phyloP scores from a whole-genome alignment of 2,329 filamentous ascomycete genomes.

The Nigrospora sphaerica region DNA sequence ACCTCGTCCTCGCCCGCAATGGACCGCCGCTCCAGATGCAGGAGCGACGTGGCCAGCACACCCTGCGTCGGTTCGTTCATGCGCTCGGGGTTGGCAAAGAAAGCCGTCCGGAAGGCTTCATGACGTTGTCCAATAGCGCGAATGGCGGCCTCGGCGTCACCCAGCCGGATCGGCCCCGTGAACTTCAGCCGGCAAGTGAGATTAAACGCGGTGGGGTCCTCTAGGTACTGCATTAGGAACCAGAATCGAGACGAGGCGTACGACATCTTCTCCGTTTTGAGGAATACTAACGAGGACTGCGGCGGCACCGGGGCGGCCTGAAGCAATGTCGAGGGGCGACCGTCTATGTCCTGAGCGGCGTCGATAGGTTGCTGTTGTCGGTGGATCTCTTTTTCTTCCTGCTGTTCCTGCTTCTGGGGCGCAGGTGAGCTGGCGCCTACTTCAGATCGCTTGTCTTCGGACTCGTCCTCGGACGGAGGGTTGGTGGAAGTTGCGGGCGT shows the following conservation, averaged over 20 bases:
- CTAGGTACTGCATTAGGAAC: constrained; percentile 23
- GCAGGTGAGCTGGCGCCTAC: too few relatives aligned
- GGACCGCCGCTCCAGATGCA: background rate
- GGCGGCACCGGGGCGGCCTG: background rate
- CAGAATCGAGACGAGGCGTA: constrained; percentile 31
- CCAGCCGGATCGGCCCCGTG: constrained; percentile 20
- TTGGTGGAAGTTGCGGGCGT: background rate
- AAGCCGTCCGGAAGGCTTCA: constrained; percentile 25
- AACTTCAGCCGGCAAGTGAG: constrained; percentile 23
- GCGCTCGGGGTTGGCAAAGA: constrained; percentile 10
- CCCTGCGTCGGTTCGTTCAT: constrained; percentile 1
- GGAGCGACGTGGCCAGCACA: background rate
- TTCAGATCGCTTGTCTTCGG: background rate
- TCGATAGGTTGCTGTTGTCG: too few relatives aligned
- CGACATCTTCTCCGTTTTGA: constrained; percentile 21
- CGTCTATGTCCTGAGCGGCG: background rate
- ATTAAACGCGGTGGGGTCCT: constrained; percentile 33
- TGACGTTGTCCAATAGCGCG: constrained; percentile 19
- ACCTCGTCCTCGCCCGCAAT: constrained; percentile 10
- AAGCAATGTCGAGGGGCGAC: background rate
- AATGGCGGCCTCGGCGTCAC: constrained; percentile 25
- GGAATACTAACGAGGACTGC: background rate
- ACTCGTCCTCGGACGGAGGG: background rate
- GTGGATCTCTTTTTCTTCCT: too few relatives aligned
- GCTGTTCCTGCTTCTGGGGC: too few relatives aligned